Evolutionary conservation across 495 filamentous ascomycete species (phyloP).

Genomic region (Penicillium nucicola): DNA sequence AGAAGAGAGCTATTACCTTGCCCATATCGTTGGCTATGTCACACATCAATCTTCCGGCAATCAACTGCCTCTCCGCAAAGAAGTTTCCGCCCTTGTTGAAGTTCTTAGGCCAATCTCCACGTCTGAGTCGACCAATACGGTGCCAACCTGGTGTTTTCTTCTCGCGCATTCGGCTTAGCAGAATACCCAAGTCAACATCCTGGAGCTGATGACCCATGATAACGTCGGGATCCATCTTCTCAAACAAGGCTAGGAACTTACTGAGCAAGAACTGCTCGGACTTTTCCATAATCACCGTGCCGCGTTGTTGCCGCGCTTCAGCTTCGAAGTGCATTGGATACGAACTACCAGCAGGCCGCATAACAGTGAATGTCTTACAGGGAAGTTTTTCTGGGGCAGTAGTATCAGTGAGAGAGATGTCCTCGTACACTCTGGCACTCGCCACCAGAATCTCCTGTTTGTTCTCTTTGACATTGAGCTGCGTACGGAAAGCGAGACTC

Average conservation of each 20-base stretch:
- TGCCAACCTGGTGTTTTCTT: constrained; percentile 92
- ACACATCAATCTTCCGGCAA: constrained; percentile 85
- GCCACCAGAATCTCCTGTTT: constrained; percentile 93
- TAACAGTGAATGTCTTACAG: constrained; percentile 85
- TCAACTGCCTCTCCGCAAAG: constrained; percentile 85
- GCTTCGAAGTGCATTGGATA: constrained; percentile 85
- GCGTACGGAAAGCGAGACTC: constrained; percentile 86
- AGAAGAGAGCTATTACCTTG: constrained; percentile 51
- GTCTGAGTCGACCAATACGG: constrained; percentile 79
- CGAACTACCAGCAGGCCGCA: constrained; percentile 71
- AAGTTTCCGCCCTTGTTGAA: constrained; percentile 86
- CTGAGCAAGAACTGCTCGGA: constrained; percentile 78
- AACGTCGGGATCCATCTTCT: constrained; percentile 87
- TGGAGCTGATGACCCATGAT: constrained; percentile 94
- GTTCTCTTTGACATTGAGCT: constrained; percentile 87
- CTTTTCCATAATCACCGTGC: constrained; percentile 73
- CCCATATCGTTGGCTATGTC: constrained; percentile 96
- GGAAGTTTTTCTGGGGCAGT: constrained; percentile 83
- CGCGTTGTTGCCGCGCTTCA: constrained; percentile 65
- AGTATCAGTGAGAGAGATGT: constrained; percentile 82
- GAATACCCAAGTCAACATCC: constrained; percentile 90
- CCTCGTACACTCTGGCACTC: constrained; percentile 87
- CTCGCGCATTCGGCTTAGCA: constrained; percentile 83
- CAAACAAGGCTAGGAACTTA: constrained; percentile 83
- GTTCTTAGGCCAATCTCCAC: constrained; percentile 81